These are phyloP conservation scores for Martensiomyces pterosporus DNA, from an alignment of 192 early-diverging fungal species.

Conservation along the genomic window DNA sequence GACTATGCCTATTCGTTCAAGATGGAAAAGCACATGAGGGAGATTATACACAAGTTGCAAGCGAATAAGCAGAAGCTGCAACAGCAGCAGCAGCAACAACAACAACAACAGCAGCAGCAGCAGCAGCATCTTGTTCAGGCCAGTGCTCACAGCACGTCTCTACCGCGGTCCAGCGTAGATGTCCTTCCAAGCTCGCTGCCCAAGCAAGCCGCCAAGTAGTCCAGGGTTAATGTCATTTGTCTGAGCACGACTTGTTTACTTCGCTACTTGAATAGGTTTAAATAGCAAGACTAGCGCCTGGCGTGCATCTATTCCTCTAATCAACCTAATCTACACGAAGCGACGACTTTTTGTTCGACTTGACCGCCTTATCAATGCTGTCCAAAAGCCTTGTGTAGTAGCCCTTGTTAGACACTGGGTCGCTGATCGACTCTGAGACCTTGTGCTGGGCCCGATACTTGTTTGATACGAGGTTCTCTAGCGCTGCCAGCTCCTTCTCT, in stretches of 20 bases:
- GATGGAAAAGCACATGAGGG: slow-evolving; percentile 42
- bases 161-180: too few relatives aligned
- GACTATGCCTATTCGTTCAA: slow-evolving; percentile 40
- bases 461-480: slow-evolving; percentile 21
- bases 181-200: too few relatives aligned
- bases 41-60: slow-evolving; percentile 18
- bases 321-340: slow-evolving; percentile 33
- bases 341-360: slow-evolving; percentile 15
- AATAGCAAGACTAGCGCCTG: too few relatives aligned
- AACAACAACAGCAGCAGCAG: slow-evolving; percentile 12
- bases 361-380: slow-evolving; percentile 34
- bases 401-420: slow-evolving; percentile 28
- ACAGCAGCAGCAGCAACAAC: slow-evolving; percentile 9
- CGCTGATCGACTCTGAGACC: slow-evolving; percentile 15
- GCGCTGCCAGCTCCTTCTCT: slow-evolving; percentile 21
- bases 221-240: too few relatives aligned
- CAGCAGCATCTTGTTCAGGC: background rate
- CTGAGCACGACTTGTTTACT: too few relatives aligned
- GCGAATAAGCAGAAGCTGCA: slow-evolving; percentile 13
- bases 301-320: too few relatives aligned
- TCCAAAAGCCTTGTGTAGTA: slow-evolving; percentile 36
- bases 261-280: too few relatives aligned
- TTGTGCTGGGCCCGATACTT: slow-evolving; percentile 26
- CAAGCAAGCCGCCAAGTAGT: too few relatives aligned
- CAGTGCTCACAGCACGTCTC: too few relatives aligned